phyloP scores from a whole-genome alignment of 2,329 filamentous ascomycete genomes.

The Cadophora sp. region DNA sequence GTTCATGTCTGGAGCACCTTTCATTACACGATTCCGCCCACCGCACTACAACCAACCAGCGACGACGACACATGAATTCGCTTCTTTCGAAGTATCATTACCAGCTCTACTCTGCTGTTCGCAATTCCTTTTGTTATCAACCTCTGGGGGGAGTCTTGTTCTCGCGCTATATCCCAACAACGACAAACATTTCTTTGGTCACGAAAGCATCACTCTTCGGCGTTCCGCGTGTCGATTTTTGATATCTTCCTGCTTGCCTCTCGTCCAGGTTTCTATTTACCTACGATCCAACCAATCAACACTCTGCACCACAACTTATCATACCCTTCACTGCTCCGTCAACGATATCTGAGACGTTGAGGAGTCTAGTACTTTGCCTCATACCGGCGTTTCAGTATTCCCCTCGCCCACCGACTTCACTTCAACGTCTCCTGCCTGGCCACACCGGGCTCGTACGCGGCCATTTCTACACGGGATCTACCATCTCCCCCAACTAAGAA shows the following conservation, averaged over 20 bases:
- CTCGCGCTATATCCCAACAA: slow-evolving; percentile 15
- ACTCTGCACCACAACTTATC: neutral
- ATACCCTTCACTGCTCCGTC: neutral
- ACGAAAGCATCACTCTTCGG: slow-evolving; percentile 19
- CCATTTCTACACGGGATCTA: too few species aligned
- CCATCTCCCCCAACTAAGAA: too few species aligned
- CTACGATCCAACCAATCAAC: neutral
- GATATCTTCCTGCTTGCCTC: neutral
- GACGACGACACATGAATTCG: neutral
- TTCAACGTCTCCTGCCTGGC: neutral
- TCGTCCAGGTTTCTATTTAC: slow-evolving; percentile 3
- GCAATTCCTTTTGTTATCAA: neutral
- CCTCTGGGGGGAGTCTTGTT: neutral
- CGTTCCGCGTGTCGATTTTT: slow-evolving; percentile 7
- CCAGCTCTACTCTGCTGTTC: neutral
- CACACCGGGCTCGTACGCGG: neutral
- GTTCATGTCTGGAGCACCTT: neutral
- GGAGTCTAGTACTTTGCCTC: slow-evolving; percentile 14
- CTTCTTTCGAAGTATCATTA: neutral
- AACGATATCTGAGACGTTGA: neutral
- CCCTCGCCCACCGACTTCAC: neutral
- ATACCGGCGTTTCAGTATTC: slow-evolving; percentile 18
- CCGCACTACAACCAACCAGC: neutral
- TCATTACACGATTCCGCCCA: neutral
- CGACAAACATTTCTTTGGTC: slow-evolving; percentile 6